phyloP scores from a whole-genome alignment of 306 rosid species.

The Hippophae gyantsensis region DNA sequence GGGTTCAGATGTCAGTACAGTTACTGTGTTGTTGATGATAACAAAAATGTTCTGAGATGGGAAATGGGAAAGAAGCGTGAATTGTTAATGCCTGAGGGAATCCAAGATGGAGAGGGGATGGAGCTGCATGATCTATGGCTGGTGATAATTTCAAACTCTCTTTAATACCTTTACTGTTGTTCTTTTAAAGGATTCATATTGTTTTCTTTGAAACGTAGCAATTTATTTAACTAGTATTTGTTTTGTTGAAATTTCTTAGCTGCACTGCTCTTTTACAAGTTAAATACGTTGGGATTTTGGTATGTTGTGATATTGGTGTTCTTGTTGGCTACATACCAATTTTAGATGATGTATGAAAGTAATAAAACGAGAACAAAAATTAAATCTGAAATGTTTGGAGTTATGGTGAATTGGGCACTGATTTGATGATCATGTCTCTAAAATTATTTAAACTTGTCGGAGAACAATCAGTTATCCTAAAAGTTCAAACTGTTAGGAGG shows the following conservation, averaged over 20 bases:
- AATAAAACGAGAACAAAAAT: no score
- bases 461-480: no score
- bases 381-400: no score
- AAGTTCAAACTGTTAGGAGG: no score
- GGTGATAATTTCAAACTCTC: conserved; percentile 40
- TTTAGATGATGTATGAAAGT: no score
- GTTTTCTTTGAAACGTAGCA: background rate
- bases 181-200: conserved; percentile 6
- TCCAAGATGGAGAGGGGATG: conserved; percentile 57
- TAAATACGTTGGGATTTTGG: conserved; percentile 3
- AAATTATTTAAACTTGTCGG: no score
- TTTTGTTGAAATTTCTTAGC: background rate
- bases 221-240: background rate
- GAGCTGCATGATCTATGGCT: conserved; percentile 89
- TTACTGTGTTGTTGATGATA: conserved; percentile 80
- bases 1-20: conserved; percentile 62
- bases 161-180: conserved; percentile 8
- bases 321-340: background rate
- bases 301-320: background rate
- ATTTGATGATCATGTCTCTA: no score
- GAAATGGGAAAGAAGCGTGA: conserved; percentile 78
- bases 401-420: no score
- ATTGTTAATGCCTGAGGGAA: conserved; percentile 42
- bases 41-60: conserved; percentile 46
- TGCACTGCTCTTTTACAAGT: background rate